A percentile compares a stretch with the other conserved stretches of the same genome.
Evolutionary conservation across 495 filamentous ascomycete genomes (phyloP).

Genomic region (Hypoxylon fragiforme): DNA sequence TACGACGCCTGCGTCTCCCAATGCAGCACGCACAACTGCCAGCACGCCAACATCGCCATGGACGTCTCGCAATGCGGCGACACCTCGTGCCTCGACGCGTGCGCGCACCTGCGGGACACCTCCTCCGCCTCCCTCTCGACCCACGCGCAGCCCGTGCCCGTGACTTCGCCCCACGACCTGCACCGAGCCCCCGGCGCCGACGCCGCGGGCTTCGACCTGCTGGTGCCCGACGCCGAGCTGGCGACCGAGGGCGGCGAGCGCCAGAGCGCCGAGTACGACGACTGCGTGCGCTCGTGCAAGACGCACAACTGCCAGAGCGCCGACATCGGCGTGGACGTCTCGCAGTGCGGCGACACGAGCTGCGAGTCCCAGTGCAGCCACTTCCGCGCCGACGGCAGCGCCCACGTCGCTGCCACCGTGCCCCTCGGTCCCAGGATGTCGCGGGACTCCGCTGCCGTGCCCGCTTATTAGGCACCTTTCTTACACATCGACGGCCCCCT

Average conservation of each 20-base stretch:
- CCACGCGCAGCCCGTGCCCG: too few relatives aligned
- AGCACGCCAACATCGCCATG: constrained; percentile 6
- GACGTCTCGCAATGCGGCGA: constrained; percentile 12
- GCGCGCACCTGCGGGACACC: too few relatives aligned
- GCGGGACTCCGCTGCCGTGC: too few relatives aligned
- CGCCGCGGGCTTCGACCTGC: too few relatives aligned
- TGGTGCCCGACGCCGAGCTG: too few relatives aligned
- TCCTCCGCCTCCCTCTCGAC: neutral
- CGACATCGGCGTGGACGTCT: neutral
- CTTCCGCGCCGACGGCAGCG: neutral
- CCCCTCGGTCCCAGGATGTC: too few relatives aligned
- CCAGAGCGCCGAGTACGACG: constrained; percentile 8
- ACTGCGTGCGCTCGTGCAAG: constrained; percentile 16
- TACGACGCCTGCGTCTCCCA: constrained; percentile 6
- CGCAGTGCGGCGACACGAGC: constrained; percentile 10
- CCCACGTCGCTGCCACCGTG: neutral
- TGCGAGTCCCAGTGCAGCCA: neutral
- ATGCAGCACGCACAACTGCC: constrained; percentile 17
- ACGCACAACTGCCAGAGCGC: constrained; percentile 25
- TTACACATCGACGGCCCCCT: too few relatives aligned
- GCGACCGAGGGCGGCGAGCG: too few relatives aligned
- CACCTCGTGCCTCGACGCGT: too few relatives aligned
- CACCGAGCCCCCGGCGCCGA: too few relatives aligned
- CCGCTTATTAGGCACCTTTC: too few relatives aligned
- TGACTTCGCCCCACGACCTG: too few relatives aligned